Conservation (phyloP, 768 basidiomycete genomes). For the Rhizopogon salebrosus region DNA sequence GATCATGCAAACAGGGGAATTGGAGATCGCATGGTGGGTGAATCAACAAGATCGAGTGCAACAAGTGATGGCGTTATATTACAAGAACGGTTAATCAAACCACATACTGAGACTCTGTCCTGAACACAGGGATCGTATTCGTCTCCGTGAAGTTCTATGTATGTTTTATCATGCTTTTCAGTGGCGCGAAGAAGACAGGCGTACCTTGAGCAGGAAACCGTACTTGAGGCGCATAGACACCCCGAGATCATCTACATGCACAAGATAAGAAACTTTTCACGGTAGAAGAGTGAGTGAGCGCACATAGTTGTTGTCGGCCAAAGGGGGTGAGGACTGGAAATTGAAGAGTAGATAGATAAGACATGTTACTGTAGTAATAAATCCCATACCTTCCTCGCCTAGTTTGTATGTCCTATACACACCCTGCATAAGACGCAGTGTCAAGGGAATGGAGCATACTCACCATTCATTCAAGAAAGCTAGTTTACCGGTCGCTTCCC, state of each 20-base stretch:
- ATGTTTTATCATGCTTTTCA: constrained; percentile 2
- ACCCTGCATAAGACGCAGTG: not conserved
- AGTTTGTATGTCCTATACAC: constrained; percentile 76
- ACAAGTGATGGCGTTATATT: not conserved
- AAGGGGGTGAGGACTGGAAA: constrained; percentile 83
- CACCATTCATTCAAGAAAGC: constrained; percentile 82
- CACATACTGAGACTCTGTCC: constrained; percentile 69
- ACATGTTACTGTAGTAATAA: not conserved
- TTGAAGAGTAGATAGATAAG: not conserved
- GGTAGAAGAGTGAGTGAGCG: constrained; percentile 19
- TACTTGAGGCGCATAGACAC: constrained; percentile 74
- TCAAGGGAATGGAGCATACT: constrained; percentile 11
- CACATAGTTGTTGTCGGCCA: constrained; percentile 81
- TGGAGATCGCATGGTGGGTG: not conserved
- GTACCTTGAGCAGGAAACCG: constrained; percentile 64
- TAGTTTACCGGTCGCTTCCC: constrained; percentile 63
- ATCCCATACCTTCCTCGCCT: constrained; percentile 66
- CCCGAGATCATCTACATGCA: constrained; percentile 51
- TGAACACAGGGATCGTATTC: constrained; percentile 68
- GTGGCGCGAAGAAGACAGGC: not conserved
- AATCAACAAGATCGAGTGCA: not conserved
- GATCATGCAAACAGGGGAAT: not conserved
- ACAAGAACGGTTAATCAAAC: not conserved
- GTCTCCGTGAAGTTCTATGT: constrained; percentile 53
- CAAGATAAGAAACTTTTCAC: not conserved